A percentile compares a stretch with the other conserved stretches of the same genome.
Evolutionary conservation across 1,284 basidiomycete genomes (phyloP).

Genomic region (Austroboletus novae-zelandiae): DNA sequence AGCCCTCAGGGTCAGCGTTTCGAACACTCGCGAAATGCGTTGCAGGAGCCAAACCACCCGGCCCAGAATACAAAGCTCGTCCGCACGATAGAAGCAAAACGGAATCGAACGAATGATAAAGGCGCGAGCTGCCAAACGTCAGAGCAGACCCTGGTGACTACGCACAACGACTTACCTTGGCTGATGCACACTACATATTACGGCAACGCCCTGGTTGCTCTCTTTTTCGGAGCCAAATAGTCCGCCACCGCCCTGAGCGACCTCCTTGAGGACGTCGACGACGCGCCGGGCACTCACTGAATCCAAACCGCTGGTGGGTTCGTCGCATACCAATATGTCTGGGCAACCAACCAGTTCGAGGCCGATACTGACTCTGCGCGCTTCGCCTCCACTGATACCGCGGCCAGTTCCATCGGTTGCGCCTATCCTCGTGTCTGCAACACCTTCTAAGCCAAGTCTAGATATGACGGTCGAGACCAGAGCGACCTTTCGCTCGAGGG

Average conservation of each 20-base stretch:
- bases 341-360: constrained; percentile 79
- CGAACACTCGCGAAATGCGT: constrained; percentile 55
- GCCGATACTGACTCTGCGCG: constrained; percentile 81
- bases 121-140: constrained; percentile 54
- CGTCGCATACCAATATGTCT: constrained; percentile 80
- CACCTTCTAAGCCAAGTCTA: constrained; percentile 70
- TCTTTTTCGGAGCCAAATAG: constrained; percentile 22
- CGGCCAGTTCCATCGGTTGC: constrained; percentile 48
- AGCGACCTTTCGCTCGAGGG: constrained; percentile 62
- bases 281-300: constrained; percentile 84
- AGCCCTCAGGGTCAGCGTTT: constrained; percentile 35
- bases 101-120: constrained; percentile 83
- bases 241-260: constrained; percentile 59
- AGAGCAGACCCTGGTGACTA: too few relatives aligned
- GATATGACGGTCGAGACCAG: constrained; percentile 69
- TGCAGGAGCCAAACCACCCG: constrained; percentile 64
- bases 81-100: constrained; percentile 79
- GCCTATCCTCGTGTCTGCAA: constrained; percentile 78
- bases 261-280: constrained; percentile 67
- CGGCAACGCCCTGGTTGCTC: constrained; percentile 41
- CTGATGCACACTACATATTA: constrained; percentile 87
- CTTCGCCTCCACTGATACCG: constrained; percentile 86
- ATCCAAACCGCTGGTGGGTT: constrained; percentile 82
- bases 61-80: constrained; percentile 77
- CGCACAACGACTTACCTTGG: constrained; percentile 51